A percentile compares a stretch with the other conserved stretches of the same genome.
Conservation (phyloP, 2,329 filamentous ascomycete species). For the Chaetomiaceae sp. region DNA sequence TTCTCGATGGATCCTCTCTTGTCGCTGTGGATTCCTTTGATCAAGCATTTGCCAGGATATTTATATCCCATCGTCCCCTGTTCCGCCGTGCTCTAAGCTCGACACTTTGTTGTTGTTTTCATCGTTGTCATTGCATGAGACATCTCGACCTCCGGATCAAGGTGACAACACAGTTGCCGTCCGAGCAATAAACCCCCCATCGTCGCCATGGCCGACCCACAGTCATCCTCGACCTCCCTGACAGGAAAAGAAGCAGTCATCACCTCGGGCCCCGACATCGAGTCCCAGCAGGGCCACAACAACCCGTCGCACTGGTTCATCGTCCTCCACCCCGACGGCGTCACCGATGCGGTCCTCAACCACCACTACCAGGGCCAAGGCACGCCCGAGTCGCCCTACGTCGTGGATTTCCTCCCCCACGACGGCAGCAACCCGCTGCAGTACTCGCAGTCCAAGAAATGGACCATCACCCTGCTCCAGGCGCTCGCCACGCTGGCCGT, state of each 20-base stretch:
- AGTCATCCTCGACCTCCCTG: constrained; percentile 8
- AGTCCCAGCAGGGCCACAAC: constrained; percentile 21
- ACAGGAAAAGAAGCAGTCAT: neutral
- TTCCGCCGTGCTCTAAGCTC: no score
- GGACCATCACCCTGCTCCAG: constrained; percentile 58
- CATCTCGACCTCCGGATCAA: neutral
- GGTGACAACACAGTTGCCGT: neutral
- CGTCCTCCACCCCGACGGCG: constrained; percentile 52
- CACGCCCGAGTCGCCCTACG: constrained; percentile 61
- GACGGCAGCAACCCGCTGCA: constrained; percentile 64
- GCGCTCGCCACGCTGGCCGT: constrained; percentile 65
- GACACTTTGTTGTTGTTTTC: no score
- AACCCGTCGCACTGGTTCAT: constrained; percentile 45
- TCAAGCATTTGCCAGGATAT: neutral
- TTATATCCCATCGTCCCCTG: no score
- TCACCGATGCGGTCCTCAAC: constrained; percentile 53
- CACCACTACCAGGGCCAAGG: constrained; percentile 56
- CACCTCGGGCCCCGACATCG: neutral
- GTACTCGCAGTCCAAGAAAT: constrained; percentile 55
- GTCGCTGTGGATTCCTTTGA: neutral
- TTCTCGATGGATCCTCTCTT: neutral
- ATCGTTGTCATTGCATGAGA: neutral
- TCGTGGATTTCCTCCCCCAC: constrained; percentile 62
- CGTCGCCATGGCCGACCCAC: constrained; percentile 2
- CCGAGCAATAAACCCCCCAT: no score